Evolutionary conservation across 176 grass and related monocot genomes (phyloP), one percentile per base, ranked within the genome.

Genomic region (Paspalum vaginatum): DNA sequence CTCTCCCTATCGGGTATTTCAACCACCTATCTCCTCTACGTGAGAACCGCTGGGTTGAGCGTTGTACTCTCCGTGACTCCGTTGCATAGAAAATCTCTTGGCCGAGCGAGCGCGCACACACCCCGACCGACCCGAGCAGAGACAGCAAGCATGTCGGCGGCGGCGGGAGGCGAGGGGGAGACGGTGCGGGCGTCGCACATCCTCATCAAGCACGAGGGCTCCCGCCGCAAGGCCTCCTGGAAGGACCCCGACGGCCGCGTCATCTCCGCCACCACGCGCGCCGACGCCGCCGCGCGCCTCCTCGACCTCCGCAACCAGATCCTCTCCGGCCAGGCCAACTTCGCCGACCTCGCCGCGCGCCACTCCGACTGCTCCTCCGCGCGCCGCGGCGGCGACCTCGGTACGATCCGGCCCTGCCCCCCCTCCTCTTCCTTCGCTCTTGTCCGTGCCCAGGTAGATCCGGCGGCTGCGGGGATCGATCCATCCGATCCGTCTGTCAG

Each of bases 131-230:
- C 15, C 58, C 17, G 48, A 75, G 12, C 24, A n/a, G 32, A 20
- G 59, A 13, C 2, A 17, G 49, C 2, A 47, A 8, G 37, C 76
- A 84, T 75, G 76, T 65, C 76, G 76, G 2, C 76, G 81, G 76
- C 86, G 85, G 25, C 65, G 9, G 20, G 57, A 0, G 72, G 20
- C 6, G 74, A 10, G 22, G 74, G 0, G 21, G 87, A 76, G 39
- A 85, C 69, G 70, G 92, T 91, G 85, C 84, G 86, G 13, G 92
- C 92, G n/a, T 94, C 86, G 52, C 92, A 94, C 92, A 86, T 94
- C 86, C 88, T 94, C 65, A 86, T 94, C 82, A 91, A 94, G 85
- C 92, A 94, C 85, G 71, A 91, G 86, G 92, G 92, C 0, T 94
- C 92, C 70, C 88, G 88, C 51, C 92, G 92, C 79, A 94, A 84